Percentiles rank a stretch among this genome's conserved stretches.
These are phyloP conservation scores for Herpetomonas samuelpessoai DNA, from an alignment of 208 protist species.

Conservation along the genomic window DNA sequence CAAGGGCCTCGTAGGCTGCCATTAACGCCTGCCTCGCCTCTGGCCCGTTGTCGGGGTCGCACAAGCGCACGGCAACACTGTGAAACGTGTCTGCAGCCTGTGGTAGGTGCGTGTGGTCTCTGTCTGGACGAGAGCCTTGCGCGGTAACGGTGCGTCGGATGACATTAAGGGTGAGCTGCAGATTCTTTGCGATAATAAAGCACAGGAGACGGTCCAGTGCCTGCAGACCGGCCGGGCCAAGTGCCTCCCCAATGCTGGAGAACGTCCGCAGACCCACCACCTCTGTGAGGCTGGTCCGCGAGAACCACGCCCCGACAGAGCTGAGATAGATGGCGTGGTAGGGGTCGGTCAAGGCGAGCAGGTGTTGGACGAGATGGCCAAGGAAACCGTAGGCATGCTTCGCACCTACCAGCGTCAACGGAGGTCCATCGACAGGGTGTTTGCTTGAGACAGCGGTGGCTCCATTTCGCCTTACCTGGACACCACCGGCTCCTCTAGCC, in stretches of 20 bases:
- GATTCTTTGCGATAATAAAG: slow-evolving; percentile 91
- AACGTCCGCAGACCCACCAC: slow-evolving; percentile 89
- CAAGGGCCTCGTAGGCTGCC: slow-evolving; percentile 36
- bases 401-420: background rate
- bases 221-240: slow-evolving; percentile 79
- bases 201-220: slow-evolving; percentile 87
- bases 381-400: slow-evolving; percentile 79
- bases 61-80: background rate
- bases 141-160: slow-evolving; percentile 21
- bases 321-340: slow-evolving; percentile 77
- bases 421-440: background rate
- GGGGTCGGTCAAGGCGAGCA: slow-evolving; percentile 87
- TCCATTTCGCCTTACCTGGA: no score
- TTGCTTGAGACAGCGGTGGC: background rate
- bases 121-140: background rate
- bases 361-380: slow-evolving; percentile 89
- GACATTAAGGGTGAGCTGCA: slow-evolving; percentile 57
- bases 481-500: no score
- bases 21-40: slow-evolving; percentile 16
- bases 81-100: background rate
- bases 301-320: slow-evolving; percentile 86
- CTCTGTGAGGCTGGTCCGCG: slow-evolving; percentile 39
- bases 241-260: slow-evolving; percentile 64
- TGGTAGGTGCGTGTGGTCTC: slow-evolving; percentile 5
- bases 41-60: slow-evolving; percentile 9